These are phyloP conservation scores for Pseudopithomyces maydicus DNA, from an alignment of 2,329 filamentous ascomycete species.

Conservation along the genomic window DNA sequence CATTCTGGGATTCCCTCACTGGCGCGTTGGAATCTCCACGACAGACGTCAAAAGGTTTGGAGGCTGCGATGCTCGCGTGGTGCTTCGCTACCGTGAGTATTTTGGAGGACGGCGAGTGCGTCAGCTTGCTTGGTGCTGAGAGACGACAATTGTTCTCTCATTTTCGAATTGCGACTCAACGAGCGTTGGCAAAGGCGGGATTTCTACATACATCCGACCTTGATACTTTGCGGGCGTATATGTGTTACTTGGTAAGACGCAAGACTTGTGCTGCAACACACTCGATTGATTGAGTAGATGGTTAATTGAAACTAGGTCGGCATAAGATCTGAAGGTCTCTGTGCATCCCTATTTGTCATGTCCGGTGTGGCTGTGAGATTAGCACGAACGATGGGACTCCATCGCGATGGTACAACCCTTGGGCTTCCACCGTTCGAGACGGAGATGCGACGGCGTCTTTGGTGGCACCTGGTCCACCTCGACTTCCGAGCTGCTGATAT, in stretches of 20 bases:
- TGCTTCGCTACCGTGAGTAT: background rate
- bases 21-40: background rate
- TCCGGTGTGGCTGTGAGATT: background rate
- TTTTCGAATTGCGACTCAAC: background rate
- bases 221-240: background rate
- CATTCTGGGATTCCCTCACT: background rate
- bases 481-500: background rate
- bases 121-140: background rate
- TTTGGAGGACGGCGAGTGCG: background rate
- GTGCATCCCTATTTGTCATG: background rate
- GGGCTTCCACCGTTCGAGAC: background rate
- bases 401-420: background rate
- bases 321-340: background rate
- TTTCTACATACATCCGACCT: background rate
- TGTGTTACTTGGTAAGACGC: background rate
- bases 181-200: background rate
- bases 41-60: background rate
- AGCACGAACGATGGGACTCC: background rate
- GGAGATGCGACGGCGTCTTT: background rate
- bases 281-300: background rate
- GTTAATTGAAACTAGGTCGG: background rate
- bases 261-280: background rate
- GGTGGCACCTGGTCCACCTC: conserved; percentile 1
- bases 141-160: background rate
- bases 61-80: background rate